Evolutionary conservation across 352 stramenopile species (phyloP).

Genomic region (Globisporangium irregulare): DNA sequence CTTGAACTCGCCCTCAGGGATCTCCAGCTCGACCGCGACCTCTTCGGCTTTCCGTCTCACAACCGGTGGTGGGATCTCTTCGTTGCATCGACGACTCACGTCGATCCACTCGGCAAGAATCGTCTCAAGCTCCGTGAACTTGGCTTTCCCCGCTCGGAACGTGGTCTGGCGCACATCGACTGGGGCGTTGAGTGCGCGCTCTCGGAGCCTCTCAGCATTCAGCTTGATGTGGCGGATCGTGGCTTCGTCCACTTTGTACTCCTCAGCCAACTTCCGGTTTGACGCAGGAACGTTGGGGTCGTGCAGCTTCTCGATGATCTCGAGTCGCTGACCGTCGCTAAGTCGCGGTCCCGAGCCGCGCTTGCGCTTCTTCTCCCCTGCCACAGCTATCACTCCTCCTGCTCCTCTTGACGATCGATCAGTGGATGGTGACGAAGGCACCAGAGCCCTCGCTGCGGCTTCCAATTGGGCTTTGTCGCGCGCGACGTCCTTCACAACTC

Average conservation of each 20-base stretch:
- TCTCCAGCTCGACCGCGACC: slow-evolving; percentile 10
- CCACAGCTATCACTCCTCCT: not conserved
- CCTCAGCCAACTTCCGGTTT: slow-evolving; percentile 15
- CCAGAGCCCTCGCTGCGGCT: not conserved
- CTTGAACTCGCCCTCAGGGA: slow-evolving; percentile 11
- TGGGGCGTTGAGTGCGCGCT: slow-evolving; percentile 7
- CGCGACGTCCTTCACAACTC: not conserved
- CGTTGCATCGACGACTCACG: slow-evolving; percentile 15
- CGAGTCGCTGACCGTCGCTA: slow-evolving; percentile 16
- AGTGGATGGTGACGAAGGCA: not conserved
- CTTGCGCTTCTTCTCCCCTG: slow-evolving; percentile 13
- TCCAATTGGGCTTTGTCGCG: not conserved
- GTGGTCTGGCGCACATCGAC: slow-evolving; percentile 16
- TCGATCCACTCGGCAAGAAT: slow-evolving; percentile 17
- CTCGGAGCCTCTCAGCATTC: slow-evolving; percentile 6
- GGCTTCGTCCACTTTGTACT: slow-evolving; percentile 16
- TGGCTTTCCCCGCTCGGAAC: slow-evolving; percentile 8
- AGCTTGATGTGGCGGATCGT: slow-evolving; percentile 19
- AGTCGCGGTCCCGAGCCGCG: slow-evolving; percentile 15
- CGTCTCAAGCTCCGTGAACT: slow-evolving; percentile 15
- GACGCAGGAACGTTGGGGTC: slow-evolving; percentile 6
- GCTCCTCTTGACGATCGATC: not conserved
- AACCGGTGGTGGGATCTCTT: slow-evolving; percentile 12
- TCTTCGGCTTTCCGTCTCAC: slow-evolving; percentile 11
- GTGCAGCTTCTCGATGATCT: slow-evolving; percentile 17